Conservation (phyloP, 345 rosid genomes). For the Bretschneidera sinensis region DNA sequence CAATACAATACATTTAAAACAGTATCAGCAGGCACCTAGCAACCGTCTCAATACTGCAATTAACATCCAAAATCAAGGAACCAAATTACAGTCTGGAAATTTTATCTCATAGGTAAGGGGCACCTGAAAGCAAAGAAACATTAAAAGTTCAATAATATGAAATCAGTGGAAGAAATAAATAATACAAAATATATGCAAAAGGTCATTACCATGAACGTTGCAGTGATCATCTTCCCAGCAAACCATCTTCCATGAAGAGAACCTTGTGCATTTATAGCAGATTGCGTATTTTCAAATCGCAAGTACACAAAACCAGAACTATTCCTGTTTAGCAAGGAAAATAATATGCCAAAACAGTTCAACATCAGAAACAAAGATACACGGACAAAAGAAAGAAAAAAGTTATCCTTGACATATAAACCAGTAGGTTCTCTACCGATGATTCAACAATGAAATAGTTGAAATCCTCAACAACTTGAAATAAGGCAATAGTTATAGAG, state of each 20-base stretch:
- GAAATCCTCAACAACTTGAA: not conserved
- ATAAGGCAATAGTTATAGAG: not conserved
- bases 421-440: not conserved
- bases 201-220: conserved; percentile 65
- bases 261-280: conserved; percentile 69
- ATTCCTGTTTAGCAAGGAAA: conserved; percentile 43
- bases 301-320: conserved; percentile 84
- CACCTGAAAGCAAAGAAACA: conserved; percentile 30
- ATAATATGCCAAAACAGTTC: not conserved
- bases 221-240: conserved; percentile 97
- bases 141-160: not conserved
- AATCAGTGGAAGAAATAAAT: too few relatives aligned
- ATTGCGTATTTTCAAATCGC: conserved; percentile 54
- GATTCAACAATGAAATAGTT: not conserved
- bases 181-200: too few relatives aligned
- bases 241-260: conserved; percentile 98
- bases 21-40: not conserved
- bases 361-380: not conserved
- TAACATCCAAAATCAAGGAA: not conserved
- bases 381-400: not conserved
- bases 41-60: not conserved
- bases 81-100: conserved; percentile 48
- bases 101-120: conserved; percentile 53
- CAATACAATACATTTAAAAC: not conserved
- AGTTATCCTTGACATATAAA: not conserved